Evolutionary conservation across 2,329 filamentous ascomycete species (phyloP).

Genomic region (Pseudocercospora fuligena): DNA sequence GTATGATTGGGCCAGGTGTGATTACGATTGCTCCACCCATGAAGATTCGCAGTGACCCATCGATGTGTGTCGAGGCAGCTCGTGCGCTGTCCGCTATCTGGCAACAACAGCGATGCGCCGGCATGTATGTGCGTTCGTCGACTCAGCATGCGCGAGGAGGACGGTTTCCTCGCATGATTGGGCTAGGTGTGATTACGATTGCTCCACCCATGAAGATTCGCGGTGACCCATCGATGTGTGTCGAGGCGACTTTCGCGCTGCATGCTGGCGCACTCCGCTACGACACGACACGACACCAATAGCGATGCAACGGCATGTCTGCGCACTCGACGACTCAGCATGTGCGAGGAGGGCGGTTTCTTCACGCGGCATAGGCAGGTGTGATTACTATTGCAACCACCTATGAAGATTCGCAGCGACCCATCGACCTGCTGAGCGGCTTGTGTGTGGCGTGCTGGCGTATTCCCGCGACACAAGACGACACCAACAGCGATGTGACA

Average conservation of each 20-base stretch:
- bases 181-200: background rate
- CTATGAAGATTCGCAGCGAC: background rate
- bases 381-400: background rate
- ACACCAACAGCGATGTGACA: too few relatives aligned
- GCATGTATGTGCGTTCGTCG: too few relatives aligned
- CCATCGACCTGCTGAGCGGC: background rate
- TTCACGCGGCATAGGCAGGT: background rate
- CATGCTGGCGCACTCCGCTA: background rate
- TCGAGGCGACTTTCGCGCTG: background rate
- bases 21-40: background rate
- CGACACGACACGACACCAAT: background rate
- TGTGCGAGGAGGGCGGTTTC: background rate
- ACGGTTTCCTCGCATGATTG: background rate
- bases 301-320: background rate
- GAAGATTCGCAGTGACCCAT: background rate
- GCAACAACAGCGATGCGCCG: too few relatives aligned
- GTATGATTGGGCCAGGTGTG: background rate
- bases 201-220: background rate
- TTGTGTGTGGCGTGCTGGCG: background rate
- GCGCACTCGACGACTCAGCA: background rate
- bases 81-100: too few relatives aligned
- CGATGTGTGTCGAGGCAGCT: background rate
- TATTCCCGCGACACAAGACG: background rate
- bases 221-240: background rate
- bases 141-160: background rate